phyloP scores from a whole-genome alignment of 2,329 filamentous ascomycete genomes.

The Phaeosphaeria sp. region DNA sequence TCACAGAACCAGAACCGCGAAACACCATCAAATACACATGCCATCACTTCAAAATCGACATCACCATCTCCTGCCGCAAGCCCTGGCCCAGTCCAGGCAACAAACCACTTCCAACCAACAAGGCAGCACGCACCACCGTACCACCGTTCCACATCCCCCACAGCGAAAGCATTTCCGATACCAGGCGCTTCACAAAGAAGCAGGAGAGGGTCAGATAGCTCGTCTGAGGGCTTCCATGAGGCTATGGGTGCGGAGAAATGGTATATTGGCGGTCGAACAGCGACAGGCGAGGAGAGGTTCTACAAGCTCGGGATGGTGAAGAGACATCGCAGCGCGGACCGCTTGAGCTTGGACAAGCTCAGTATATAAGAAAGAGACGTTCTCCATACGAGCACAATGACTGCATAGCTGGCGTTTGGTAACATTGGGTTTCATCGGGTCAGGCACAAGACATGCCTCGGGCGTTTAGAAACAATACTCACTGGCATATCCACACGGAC shows the following conservation, averaged over 20 bases:
- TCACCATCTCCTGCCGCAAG: slow-evolving; percentile 43
- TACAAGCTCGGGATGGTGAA: slow-evolving; percentile 81
- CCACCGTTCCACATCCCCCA: slow-evolving; percentile 47
- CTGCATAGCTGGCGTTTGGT: slow-evolving; percentile 40
- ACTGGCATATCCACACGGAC: slow-evolving; percentile 6
- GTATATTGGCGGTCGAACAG: slow-evolving; percentile 81
- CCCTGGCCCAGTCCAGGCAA: slow-evolving; percentile 48
- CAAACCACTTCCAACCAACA: slow-evolving; percentile 50
- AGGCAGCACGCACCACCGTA: slow-evolving; percentile 48
- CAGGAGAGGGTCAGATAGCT: slow-evolving; percentile 76
- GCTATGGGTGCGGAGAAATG: slow-evolving; percentile 76
- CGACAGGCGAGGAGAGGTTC: slow-evolving; percentile 78
- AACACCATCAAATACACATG: slow-evolving; percentile 49
- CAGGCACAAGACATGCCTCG: slow-evolving; percentile 9
- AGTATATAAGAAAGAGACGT: slow-evolving; percentile 64
- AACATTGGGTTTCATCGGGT: slow-evolving; percentile 15
- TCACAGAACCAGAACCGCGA: slow-evolving; percentile 48
- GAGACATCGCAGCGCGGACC: slow-evolving; percentile 74
- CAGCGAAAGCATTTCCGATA: slow-evolving; percentile 45
- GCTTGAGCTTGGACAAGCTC: slow-evolving; percentile 75
- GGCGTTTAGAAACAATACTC: slow-evolving; percentile 16
- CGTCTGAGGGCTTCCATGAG: slow-evolving; percentile 76
- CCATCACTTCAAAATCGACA: slow-evolving; percentile 44
- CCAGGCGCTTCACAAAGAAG: slow-evolving; percentile 41
- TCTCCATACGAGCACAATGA: slow-evolving; percentile 11